A percentile compares a stretch with the other conserved stretches of the same genome.
Conservation (phyloP, 441 rosid species). For the Adansonia madagascariensis region DNA sequence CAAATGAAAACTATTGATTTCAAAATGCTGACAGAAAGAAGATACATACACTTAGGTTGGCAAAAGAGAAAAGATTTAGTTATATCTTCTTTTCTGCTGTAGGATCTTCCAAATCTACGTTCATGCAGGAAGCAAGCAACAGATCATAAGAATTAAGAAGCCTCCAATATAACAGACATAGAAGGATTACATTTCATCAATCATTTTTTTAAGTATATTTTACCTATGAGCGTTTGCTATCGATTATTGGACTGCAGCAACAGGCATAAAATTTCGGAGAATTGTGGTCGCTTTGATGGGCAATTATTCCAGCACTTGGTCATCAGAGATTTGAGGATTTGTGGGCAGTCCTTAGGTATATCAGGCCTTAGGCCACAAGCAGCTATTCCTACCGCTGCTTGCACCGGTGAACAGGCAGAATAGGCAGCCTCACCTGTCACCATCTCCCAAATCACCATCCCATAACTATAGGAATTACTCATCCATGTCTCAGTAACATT, state of each 20-base stretch:
- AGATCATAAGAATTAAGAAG: neutral
- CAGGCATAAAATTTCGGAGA: slow-evolving; percentile 59
- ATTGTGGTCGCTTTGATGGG: slow-evolving; percentile 82
- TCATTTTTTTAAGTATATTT: slow-evolving; percentile 29
- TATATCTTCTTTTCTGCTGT: slow-evolving; percentile 23
- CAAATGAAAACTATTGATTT: slow-evolving; percentile 15
- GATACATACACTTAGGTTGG: neutral
- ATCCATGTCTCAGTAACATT: slow-evolving; percentile 87
- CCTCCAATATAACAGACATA: neutral
- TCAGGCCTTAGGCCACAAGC: slow-evolving; percentile 95
- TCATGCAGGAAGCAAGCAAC: slow-evolving; percentile 6
- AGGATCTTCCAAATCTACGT: slow-evolving; percentile 15
- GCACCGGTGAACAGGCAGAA: slow-evolving; percentile 86
- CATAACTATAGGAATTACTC: slow-evolving; percentile 93
- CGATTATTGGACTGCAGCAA: slow-evolving; percentile 43
- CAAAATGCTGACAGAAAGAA: neutral
- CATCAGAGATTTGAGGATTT: slow-evolving; percentile 70
- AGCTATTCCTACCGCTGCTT: slow-evolving; percentile 95
- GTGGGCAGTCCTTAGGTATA: slow-evolving; percentile 91
- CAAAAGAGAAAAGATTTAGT: neutral
- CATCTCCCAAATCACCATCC: slow-evolving; percentile 98
- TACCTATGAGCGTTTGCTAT: slow-evolving; percentile 33
- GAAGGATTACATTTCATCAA: slow-evolving; percentile 18
- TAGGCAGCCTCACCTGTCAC: slow-evolving; percentile 92
- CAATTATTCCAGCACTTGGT: slow-evolving; percentile 77